These are phyloP conservation scores for Aureobasidium zeae DNA, from an alignment of 2,329 filamentous ascomycete species.

Conservation along the genomic window DNA sequence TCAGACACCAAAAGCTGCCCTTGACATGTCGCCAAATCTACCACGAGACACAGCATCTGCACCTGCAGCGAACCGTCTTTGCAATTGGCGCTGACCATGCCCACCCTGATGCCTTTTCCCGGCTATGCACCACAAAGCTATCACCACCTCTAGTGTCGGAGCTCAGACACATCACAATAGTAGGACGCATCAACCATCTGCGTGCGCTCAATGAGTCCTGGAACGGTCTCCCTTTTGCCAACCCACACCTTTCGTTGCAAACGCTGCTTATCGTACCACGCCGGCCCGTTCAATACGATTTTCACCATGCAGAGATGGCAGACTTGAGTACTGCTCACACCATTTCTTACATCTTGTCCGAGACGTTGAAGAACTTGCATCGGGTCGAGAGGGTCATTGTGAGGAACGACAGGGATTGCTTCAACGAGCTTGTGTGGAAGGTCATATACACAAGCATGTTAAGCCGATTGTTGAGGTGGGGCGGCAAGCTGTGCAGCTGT, in stretches of 20 bases:
- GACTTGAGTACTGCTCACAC: conserved; percentile 29
- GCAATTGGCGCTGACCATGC: conserved; percentile 21
- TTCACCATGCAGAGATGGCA: conserved; percentile 25
- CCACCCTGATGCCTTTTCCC: conserved; percentile 24
- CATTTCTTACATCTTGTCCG: conserved; percentile 17
- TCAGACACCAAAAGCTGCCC: not conserved
- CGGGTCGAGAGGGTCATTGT: conserved; percentile 26
- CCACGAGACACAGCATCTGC: conserved; percentile 21
- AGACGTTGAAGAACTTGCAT: conserved; percentile 19
- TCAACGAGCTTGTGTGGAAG: conserved; percentile 28
- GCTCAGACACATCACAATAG: conserved; percentile 27
- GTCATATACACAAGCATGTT: conserved; percentile 28
- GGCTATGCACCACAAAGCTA: conserved; percentile 21
- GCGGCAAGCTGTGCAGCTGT: conserved; percentile 20
- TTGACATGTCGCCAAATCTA: conserved; percentile 16
- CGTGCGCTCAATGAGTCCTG: conserved; percentile 30
- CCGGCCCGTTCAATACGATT: conserved; percentile 23
- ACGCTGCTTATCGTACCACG: conserved; percentile 26
- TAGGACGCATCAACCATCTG: conserved; percentile 25
- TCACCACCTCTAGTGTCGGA: conserved; percentile 18
- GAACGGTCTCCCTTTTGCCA: conserved; percentile 28
- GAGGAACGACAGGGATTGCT: conserved; percentile 25
- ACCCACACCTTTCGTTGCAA: conserved; percentile 24
- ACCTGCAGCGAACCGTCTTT: conserved; percentile 25
- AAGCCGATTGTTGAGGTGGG: conserved; percentile 29